A percentile compares a stretch with the other conserved stretches of the same genome.
Conservation (phyloP, 352 stramenopile species). For the Globisporangium nagaii region DNA sequence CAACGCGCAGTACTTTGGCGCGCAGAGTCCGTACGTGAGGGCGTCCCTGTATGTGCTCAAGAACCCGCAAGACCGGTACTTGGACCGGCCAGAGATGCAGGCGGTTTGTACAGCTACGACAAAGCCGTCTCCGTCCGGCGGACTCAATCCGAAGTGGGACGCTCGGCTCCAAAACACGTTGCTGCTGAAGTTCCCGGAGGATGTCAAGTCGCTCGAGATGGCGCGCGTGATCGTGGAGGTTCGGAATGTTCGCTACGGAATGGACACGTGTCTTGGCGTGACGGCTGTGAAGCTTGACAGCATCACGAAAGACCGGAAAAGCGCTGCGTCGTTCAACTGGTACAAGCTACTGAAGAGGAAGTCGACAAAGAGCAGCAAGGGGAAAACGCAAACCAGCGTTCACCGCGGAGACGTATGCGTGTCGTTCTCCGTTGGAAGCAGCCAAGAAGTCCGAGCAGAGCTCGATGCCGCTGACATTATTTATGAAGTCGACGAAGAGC, state of each 20-base stretch:
- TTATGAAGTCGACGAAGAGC: slow-evolving; percentile 26
- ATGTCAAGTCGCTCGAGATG: slow-evolving; percentile 53
- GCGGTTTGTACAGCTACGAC: slow-evolving; percentile 72
- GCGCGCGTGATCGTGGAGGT: slow-evolving; percentile 84
- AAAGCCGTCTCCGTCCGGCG: slow-evolving; percentile 72
- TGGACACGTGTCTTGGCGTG: slow-evolving; percentile 81
- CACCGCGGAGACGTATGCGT: slow-evolving; percentile 71
- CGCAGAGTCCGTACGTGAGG: slow-evolving; percentile 81
- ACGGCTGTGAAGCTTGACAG: slow-evolving; percentile 77
- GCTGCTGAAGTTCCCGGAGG: slow-evolving; percentile 60
- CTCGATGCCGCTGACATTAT: slow-evolving; percentile 33
- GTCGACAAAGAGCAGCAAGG: slow-evolving; percentile 48
- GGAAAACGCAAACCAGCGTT: slow-evolving; percentile 40
- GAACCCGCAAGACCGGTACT: slow-evolving; percentile 69
- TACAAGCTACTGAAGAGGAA: slow-evolving; percentile 84
- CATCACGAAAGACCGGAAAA: slow-evolving; percentile 70
- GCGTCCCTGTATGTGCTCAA: slow-evolving; percentile 81
- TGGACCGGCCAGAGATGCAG: slow-evolving; percentile 75
- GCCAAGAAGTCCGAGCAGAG: slow-evolving; percentile 67
- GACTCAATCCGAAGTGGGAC: slow-evolving; percentile 69
- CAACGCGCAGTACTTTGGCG: slow-evolving; percentile 83
- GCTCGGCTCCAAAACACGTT: slow-evolving; percentile 76
- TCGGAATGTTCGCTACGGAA: slow-evolving; percentile 77
- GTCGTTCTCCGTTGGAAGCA: slow-evolving; percentile 83
- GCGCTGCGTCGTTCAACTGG: slow-evolving; percentile 81